Percentiles rank a stretch among this genome's conserved stretches.
Conservation (phyloP, 2,329 filamentous ascomycete species). For the Moelleriella libera region DNA sequence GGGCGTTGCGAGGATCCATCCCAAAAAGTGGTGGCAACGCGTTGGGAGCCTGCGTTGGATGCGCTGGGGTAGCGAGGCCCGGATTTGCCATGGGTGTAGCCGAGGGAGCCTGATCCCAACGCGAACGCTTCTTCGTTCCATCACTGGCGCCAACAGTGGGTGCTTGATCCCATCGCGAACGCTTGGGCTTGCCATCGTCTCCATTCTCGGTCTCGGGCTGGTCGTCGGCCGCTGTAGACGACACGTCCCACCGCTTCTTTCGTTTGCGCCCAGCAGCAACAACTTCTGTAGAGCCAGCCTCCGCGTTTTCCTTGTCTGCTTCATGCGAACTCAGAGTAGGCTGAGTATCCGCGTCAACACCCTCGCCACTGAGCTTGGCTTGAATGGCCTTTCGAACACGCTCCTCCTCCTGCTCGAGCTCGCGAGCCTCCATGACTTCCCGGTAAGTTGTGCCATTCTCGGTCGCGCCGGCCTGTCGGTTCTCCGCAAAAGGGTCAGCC, state of each 20-base stretch:
- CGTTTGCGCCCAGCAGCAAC: conserved; percentile 57
- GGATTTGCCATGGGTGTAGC: conserved; percentile 61
- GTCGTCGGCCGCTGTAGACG: conserved; percentile 39
- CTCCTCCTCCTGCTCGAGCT: conserved; percentile 87
- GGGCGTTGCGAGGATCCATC: conserved; percentile 66
- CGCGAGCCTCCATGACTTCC: conserved; percentile 79
- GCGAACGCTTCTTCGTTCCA: conserved; percentile 59
- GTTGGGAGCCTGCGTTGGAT: conserved; percentile 46
- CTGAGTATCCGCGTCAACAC: conserved; percentile 49
- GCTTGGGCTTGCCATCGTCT: conserved; percentile 50
- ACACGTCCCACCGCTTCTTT: conserved; percentile 90
- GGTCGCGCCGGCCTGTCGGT: conserved; percentile 50
- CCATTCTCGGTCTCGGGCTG: conserved; percentile 31
- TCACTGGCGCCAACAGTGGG: conserved; percentile 46
- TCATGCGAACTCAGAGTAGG: conserved; percentile 53
- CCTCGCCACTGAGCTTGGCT: conserved; percentile 50
- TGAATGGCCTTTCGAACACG: conserved; percentile 69
- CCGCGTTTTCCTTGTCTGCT: conserved; percentile 58
- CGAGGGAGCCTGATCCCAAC: conserved; percentile 84
- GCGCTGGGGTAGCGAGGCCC: conserved; percentile 66
- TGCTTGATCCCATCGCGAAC: conserved; percentile 80
- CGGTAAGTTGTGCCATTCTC: conserved; percentile 71
- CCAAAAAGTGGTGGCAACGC: conserved; percentile 51
- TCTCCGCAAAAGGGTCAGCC: conserved; percentile 71
- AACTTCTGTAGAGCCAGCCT: conserved; percentile 53